Conservation (phyloP, 768 basidiomycete genomes). For the Xanthoconium stramineum region DNA sequence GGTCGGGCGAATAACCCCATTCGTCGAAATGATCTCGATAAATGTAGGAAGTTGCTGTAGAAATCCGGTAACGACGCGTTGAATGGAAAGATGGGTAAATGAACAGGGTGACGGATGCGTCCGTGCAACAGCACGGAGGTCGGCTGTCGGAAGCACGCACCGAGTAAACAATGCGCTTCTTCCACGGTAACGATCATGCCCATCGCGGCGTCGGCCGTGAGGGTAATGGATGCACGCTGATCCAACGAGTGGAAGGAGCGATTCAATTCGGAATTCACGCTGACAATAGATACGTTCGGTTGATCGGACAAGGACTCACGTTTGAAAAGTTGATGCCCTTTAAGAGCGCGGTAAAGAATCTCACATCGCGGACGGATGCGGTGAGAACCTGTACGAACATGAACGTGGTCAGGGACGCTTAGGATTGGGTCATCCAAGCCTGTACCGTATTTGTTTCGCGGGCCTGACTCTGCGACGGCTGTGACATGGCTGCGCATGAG, state of each 20-base stretch:
- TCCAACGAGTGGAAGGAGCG: slow-evolving; percentile 6
- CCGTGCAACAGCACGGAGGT: slow-evolving; percentile 2
- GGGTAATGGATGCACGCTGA: slow-evolving; percentile 71
- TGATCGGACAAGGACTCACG: slow-evolving; percentile 42
- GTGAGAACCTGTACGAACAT: slow-evolving; percentile 47
- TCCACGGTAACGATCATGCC: slow-evolving; percentile 82
- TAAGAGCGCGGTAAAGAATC: slow-evolving; percentile 73
- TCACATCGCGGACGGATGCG: slow-evolving; percentile 76
- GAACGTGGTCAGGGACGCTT: slow-evolving; percentile 2
- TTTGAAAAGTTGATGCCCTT: slow-evolving; percentile 80
- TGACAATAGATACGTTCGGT: neutral
- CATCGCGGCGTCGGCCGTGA: slow-evolving; percentile 61
- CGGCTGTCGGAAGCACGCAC: slow-evolving; percentile 38
- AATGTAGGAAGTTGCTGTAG: slow-evolving; percentile 80
- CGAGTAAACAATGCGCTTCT: slow-evolving; percentile 77
- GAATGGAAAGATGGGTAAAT: neutral
- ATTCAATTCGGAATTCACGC: slow-evolving; percentile 5
- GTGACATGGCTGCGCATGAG: slow-evolving; percentile 15
- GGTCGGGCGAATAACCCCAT: slow-evolving; percentile 59
- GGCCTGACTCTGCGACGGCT: slow-evolving; percentile 19
- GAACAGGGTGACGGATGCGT: neutral
- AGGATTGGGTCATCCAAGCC: neutral
- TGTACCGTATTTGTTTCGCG: slow-evolving; percentile 25
- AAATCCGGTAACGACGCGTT: neutral
- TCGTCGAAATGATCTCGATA: slow-evolving; percentile 76